Base-by-base conservation (phyloP, 495 filamentous ascomycete genomes). In the Astrothelium macrocarpum region DNA sequence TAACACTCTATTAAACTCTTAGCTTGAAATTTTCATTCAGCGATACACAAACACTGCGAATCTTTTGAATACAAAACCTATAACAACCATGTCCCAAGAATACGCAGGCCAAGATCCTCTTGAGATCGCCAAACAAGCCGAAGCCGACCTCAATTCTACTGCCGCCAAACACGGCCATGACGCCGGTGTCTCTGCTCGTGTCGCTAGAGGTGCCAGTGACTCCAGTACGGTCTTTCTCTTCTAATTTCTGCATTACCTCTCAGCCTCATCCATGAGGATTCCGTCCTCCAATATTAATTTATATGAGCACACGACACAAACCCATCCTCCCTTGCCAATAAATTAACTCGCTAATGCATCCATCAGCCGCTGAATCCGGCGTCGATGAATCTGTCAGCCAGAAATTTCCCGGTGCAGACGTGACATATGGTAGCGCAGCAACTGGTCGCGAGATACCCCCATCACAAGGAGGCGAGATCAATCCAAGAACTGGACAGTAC, bases 141-240 rank as follows among this genome's bases (percentile, higher is more conserved):
- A 84, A 74, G 73, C 73, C 18, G 78, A 84, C 69, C 76, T 85
- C 39, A 83, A 84, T 73, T 76, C 78, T 59, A 70, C 80, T 68
- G 73, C 78, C 60, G 78, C 79, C 43, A 83, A 83, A 71, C 74
- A 75, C 42, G 80, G 80, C 12, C 62, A 66, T 45, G 59, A 64
- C 31, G 53, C 32, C 29, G 64, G 28, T 29, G 43, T 14, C 23
- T 29, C 32, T 23, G 31, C 32, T 2, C 63, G 64, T 20, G 11
- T 49, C 26, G 42, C 12, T 12, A 53, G 53, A 53, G 71, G 62
- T 70, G 74, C 29, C 67, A 70, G 39, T 66, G 77, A 80, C 65
- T 80, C 78, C 26, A 76, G 80, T 83, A 76, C 25, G 76, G 67
- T 18, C 42, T 12, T 62, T 39, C 31, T 26, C 29, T 32, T n/a